phyloP scores from a whole-genome alignment of 768 basidiomycete species.

The Lactarius akahatsu region DNA sequence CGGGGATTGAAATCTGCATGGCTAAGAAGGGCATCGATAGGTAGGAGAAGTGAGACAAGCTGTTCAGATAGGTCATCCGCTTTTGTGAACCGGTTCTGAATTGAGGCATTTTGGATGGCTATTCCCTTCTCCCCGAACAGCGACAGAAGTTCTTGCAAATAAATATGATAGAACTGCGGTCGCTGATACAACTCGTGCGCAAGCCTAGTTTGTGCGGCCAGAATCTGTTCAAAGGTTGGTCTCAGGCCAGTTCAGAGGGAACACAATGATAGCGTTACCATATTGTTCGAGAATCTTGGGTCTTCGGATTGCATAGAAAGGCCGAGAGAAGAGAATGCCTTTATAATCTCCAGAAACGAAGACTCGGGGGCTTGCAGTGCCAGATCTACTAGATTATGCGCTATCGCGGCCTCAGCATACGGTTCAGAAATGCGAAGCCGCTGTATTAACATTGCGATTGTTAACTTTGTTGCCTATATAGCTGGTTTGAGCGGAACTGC shows the following conservation, averaged over 20 bases:
- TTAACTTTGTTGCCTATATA: constrained; percentile 73
- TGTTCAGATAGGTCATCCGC: constrained; percentile 84
- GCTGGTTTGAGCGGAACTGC: neutral
- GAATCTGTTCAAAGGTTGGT: constrained; percentile 49
- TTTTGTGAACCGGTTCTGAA: constrained; percentile 64
- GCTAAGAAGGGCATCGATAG: constrained; percentile 83
- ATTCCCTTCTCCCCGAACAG: constrained; percentile 91
- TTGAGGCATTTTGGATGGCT: constrained; percentile 79
- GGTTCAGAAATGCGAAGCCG: constrained; percentile 82
- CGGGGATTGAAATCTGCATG: constrained; percentile 69
- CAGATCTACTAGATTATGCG: constrained; percentile 87
- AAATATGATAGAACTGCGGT: constrained; percentile 75
- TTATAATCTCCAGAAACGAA: constrained; percentile 80
- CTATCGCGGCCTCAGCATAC: constrained; percentile 86
- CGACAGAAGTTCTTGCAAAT: constrained; percentile 79
- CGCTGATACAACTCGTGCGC: constrained; percentile 74
- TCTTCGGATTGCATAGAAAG: constrained; percentile 87
- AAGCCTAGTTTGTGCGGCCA: constrained; percentile 88
- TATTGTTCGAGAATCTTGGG: constrained; percentile 84
- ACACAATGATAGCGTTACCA: constrained; percentile 47
- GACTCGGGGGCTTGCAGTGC: constrained; percentile 75
- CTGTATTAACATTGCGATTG: constrained; percentile 91
- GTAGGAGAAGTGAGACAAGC: constrained; percentile 82
- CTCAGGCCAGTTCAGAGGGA: neutral
- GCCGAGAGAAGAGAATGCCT: constrained; percentile 81